Percentiles rank a stretch among this genome's conserved stretches.
Evolutionary conservation across 345 rosid species (phyloP).

Genomic region (Salix purpurea): DNA sequence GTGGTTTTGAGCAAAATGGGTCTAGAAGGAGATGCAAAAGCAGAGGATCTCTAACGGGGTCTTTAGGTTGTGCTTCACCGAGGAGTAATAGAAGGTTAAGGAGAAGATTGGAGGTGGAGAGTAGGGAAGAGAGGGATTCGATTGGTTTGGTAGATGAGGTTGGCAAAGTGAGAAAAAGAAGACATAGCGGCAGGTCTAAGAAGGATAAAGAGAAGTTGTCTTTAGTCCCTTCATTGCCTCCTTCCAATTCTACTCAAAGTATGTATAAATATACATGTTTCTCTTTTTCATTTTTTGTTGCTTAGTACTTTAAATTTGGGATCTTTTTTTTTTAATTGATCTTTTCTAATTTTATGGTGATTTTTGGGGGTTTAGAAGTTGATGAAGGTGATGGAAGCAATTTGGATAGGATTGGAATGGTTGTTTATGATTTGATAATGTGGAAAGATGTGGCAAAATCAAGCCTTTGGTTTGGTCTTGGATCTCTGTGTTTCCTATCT

Average conservation of each 20-base stretch:
- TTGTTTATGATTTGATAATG: constrained; percentile 55
- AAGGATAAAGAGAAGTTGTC: constrained; percentile 83
- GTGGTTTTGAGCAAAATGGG: constrained; percentile 35
- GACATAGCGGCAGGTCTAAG: constrained; percentile 47
- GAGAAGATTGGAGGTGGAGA: constrained; percentile 59
- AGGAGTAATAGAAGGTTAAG: constrained; percentile 53
- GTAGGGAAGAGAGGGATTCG: constrained; percentile 59
- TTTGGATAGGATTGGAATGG: constrained; percentile 50
- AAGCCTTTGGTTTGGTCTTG: constrained; percentile 85
- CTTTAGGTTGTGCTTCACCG: constrained; percentile 48
- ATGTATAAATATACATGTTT: constrained; percentile 1
- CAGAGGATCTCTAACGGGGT: constrained; percentile 47
- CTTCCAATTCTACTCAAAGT: constrained; percentile 49
- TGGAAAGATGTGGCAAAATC: constrained; percentile 88
- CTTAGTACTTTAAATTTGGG: neutral
- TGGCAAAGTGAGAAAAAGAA: constrained; percentile 49
- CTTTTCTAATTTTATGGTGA: neutral
- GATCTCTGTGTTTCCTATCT: constrained; percentile 70
- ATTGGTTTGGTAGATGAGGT: constrained; percentile 41
- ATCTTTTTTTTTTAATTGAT: neutral
- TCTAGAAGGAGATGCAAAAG: constrained; percentile 52
- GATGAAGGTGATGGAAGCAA: constrained; percentile 48
- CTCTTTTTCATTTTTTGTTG: neutral
- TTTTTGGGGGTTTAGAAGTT: constrained; percentile 32
- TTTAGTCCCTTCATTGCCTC: constrained; percentile 39